Percentiles rank a stretch among this genome's conserved stretches.
Evolutionary conservation across 345 rosid genomes (phyloP).

Genomic region (Cardamine occulta): DNA sequence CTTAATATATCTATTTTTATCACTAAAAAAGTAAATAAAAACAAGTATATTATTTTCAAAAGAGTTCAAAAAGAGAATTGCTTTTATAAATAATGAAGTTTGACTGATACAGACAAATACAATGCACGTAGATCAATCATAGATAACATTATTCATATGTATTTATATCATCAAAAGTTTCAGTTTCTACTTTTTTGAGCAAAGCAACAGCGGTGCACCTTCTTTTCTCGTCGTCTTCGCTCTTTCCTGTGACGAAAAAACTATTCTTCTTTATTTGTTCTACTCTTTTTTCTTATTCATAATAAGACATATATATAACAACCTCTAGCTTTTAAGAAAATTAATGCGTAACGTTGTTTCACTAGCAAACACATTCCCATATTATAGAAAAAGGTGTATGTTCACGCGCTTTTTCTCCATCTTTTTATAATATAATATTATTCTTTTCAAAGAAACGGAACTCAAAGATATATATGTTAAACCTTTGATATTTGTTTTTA

Average conservation of each 20-base stretch:
- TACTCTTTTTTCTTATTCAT: background rate
- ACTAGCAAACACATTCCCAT: conserved; percentile 32
- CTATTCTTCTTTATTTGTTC: background rate
- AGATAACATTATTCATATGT: conserved; percentile 26
- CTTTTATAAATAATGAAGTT: conserved; percentile 37
- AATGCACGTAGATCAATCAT: conserved; percentile 39
- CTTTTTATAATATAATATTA: conserved; percentile 18
- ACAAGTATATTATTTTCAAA: conserved; percentile 3
- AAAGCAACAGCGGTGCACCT: conserved; percentile 34
- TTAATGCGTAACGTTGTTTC: conserved; percentile 33
- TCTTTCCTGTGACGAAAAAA: conserved; percentile 12
- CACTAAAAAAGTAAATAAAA: conserved; percentile 16
- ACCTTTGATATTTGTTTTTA: conserved; percentile 21
- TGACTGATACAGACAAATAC: conserved; percentile 38
- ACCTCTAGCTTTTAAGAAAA: conserved; percentile 30
- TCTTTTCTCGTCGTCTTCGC: conserved; percentile 30
- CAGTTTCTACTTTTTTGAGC: background rate
- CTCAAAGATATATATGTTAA: conserved; percentile 11
- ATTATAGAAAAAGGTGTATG: conserved; percentile 23
- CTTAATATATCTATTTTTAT: background rate
- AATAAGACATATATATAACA: conserved; percentile 41
- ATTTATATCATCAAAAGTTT: conserved; percentile 22
- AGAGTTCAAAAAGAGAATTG: conserved; percentile 32
- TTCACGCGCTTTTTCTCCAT: conserved; percentile 30
- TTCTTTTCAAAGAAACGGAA: conserved; percentile 10